Base-by-base conservation (phyloP, 2,329 filamentous ascomycete genomes). In the Aspergillus fischeri region DNA sequence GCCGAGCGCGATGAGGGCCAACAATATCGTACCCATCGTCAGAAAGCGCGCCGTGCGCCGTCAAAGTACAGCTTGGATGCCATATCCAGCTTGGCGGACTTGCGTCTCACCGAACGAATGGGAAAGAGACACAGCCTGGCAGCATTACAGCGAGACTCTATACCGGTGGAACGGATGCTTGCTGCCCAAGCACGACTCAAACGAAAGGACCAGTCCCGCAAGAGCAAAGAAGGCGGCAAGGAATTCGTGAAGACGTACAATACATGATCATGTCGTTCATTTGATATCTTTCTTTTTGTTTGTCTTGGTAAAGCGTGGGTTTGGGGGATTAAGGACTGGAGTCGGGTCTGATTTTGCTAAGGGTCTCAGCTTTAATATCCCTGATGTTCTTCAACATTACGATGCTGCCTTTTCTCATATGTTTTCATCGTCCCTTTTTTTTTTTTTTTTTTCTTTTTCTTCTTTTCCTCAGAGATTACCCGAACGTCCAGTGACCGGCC, bases 151-250 rank as follows among this genome's bases (percentile, higher is more conserved):
- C 62, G 65, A 10, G 68, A 70, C 25, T 54, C 59, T 4, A 58
- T 74, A 10, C 61, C 71, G 4, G 56, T 71, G 2, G 74, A 76
- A 29, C 67, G 73, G 24, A 52, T 67, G 53, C 63, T 72, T 3
- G 70, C 70, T 9, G 73, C 74, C 3, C 66, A 71, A 55, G 70
- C 68, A n/a, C 66, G 73, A 41, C 63, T 76, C 11, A 70, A 68
- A 49, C 68, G 66, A 45, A 71, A 67, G 57, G 62, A 64, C 48
- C 62, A 68, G 28, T 62, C 53, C 29, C 64, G 63, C 21, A 69
- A 64, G 60, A 52, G 51, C 32, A 64, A 60, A 57, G 62, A 64
- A 38, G 63, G 66, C n/a, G 73, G 69, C 27, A 74, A 73, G 56
- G 73, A 75, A 56, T 73, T 71, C 61, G 54, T 67, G 3, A 60